These are phyloP conservation scores for Aechmea fasciata DNA, from an alignment of 176 grass and related monocot species.

Conservation along the genomic window DNA sequence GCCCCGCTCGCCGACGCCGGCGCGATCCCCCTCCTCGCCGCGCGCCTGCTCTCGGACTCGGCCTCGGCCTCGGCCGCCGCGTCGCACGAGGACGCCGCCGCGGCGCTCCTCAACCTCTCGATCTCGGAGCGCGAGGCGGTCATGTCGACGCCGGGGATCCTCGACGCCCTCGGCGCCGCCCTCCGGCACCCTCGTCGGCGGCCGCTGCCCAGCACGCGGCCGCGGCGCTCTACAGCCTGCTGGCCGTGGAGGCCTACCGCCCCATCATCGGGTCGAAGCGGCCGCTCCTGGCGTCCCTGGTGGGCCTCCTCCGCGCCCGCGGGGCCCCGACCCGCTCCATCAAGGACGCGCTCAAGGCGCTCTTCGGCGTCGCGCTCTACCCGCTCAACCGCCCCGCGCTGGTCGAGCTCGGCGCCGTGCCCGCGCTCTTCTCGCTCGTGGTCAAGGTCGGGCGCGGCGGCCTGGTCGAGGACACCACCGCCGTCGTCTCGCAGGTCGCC, in stretches of 20 bases:
- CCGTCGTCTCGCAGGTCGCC: constrained; percentile 79
- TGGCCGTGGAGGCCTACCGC: constrained; percentile 56
- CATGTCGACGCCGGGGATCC: constrained; percentile 48
- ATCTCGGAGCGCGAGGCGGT: constrained; percentile 57
- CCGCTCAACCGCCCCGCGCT: constrained; percentile 54
- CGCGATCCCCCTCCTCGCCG: constrained; percentile 44
- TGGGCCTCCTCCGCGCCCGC: constrained; percentile 38
- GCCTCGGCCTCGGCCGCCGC: background rate
- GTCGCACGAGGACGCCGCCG: constrained; percentile 49
- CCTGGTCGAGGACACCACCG: constrained; percentile 74
- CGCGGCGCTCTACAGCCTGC: constrained; percentile 60
- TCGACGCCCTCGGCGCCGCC: constrained; percentile 61
- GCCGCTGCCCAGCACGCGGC: constrained; percentile 67
- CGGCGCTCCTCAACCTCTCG: constrained; percentile 82
- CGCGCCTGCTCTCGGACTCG: constrained; percentile 25
- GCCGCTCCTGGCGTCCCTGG: constrained; percentile 42
- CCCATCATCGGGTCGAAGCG: constrained; percentile 43
- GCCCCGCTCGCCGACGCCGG: constrained; percentile 46
- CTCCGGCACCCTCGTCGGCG: constrained; percentile 24
- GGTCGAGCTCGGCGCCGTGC: constrained; percentile 40
- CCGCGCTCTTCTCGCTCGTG: constrained; percentile 62
- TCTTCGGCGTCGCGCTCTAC: constrained; percentile 57
- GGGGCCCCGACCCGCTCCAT: constrained; percentile 35
- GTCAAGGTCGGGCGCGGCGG: constrained; percentile 46
- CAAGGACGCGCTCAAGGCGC: constrained; percentile 89